Base-by-base conservation (phyloP, 495 filamentous ascomycete genomes). In the Aspergillus biplanus region DNA sequence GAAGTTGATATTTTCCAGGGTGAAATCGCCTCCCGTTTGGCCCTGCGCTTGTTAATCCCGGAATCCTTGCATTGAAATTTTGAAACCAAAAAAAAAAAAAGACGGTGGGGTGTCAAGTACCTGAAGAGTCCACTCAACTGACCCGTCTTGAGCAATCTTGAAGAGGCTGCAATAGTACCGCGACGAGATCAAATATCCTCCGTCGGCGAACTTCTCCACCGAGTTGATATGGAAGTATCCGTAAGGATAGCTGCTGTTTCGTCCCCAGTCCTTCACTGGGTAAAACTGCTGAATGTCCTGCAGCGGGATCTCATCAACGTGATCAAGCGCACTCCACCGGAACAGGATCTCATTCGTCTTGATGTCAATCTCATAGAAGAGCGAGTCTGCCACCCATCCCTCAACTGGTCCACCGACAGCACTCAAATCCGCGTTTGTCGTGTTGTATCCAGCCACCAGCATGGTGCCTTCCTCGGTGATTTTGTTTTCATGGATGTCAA, bases 221-320 rank as follows among this genome's bases (percentile, higher is more conserved):
- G 80, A 83, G 69, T 86, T 86, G 63, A 87, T 78, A 63, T 86
- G 84, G 69, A 83, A 85, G 67, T 82, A 86, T 65, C 87, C 83
- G 44, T 64, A 77, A 16, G 65, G 46, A 6, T n/a, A 2, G 46
- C 46, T 49, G 0, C 18, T 7, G 46, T 21, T 49, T 4, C 15
- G 12, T 8, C 46, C 18, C 18, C 46, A 60, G 8, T 59, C 56
- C n/a, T 53, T 64, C 11, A 64, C 21, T 65, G 62, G 44, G 66
- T 64, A 37, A 62, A 27, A 3, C 13, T 49, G 15, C 46, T n/a
- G 46, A 7, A 16, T 16, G 18, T 18, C 46, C 5, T 16, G 46
- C 15, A 75, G 16, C 4, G 63, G 58, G 33, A 67, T 50, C 33
- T 66, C 71, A 3, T 53, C 47, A 46, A 74, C 73, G 53, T 75